Percentiles rank a stretch among this genome's conserved stretches.
Conservation (phyloP, 129 eudicot species). For the Rutidosis leptorrhynchoides region DNA sequence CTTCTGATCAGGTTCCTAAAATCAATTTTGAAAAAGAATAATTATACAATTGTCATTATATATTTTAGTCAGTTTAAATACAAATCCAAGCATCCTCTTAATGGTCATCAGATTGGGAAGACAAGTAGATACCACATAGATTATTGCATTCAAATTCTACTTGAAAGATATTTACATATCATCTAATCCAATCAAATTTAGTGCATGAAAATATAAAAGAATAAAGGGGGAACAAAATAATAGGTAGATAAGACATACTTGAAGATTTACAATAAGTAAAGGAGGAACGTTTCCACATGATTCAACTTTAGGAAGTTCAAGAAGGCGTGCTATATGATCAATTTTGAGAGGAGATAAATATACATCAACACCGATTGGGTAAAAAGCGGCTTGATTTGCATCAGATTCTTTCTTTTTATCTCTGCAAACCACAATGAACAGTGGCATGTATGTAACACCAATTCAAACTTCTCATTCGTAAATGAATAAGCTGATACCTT, state of each 20-base stretch:
- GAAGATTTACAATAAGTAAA: constrained; percentile 87
- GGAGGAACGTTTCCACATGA: constrained; percentile 66
- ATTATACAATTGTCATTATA: too few species aligned
- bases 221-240: not conserved
- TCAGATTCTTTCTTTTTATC: constrained; percentile 91
- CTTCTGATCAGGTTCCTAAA: too few species aligned
- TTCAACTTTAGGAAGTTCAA: constrained; percentile 71
- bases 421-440: constrained; percentile 42
- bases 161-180: too few species aligned
- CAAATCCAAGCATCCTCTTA: too few species aligned
- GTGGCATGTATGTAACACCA: not conserved
- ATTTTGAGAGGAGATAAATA: constrained; percentile 76
- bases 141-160: too few species aligned
- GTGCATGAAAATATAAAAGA: too few species aligned
- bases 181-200: too few species aligned
- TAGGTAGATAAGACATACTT: constrained; percentile 43
- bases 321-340: constrained; percentile 83
- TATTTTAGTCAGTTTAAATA: too few species aligned
- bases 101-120: too few species aligned
- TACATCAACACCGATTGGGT: constrained; percentile 84
- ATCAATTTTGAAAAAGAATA: too few species aligned
- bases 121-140: too few species aligned
- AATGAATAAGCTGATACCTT: constrained; percentile 37
- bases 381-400: constrained; percentile 67
- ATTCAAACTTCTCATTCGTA: not conserved